Evolutionary conservation across 2,329 filamentous ascomycete genomes (phyloP).

Genomic region (Teratosphaeria gauchensis): DNA sequence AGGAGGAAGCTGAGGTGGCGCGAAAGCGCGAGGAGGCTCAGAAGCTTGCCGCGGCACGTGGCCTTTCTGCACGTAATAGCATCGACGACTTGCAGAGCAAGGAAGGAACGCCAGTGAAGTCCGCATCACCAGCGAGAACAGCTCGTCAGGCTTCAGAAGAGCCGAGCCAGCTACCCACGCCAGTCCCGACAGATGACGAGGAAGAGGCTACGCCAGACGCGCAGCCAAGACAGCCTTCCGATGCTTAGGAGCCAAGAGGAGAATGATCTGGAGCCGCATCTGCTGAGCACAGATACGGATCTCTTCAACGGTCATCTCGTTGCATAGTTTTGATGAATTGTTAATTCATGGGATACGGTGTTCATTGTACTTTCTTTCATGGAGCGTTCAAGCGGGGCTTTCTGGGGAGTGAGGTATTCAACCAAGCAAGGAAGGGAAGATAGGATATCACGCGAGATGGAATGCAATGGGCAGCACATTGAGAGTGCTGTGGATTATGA

Average conservation of each 20-base stretch:
- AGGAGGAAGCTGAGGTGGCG: slow-evolving; percentile 49
- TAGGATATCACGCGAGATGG: too few relatives aligned
- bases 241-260: background rate
- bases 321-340: too few relatives aligned
- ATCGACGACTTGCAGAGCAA: slow-evolving; percentile 15
- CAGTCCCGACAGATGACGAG: slow-evolving; percentile 17
- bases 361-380: too few relatives aligned
- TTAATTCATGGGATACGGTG: too few relatives aligned
- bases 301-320: too few relatives aligned
- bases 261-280: background rate
- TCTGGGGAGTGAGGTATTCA: too few relatives aligned
- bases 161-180: slow-evolving; percentile 16
- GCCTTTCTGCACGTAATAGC: slow-evolving; percentile 29
- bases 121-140: background rate
- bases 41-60: slow-evolving; percentile 45
- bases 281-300: too few relatives aligned
- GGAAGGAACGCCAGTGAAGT: slow-evolving; percentile 12
- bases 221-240: background rate
- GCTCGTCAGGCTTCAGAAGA: slow-evolving; percentile 4
- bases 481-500: too few relatives aligned
- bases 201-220: slow-evolving; percentile 7
- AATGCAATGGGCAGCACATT: too few relatives aligned
- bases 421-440: too few relatives aligned
- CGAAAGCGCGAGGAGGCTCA: slow-evolving; percentile 46
- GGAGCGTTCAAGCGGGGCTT: too few relatives aligned